A percentile compares a stretch with the other conserved stretches of the same genome.
phyloP scores from a whole-genome alignment of 2,329 filamentous ascomycete genomes.

The Apiospora kogelbergensis region DNA sequence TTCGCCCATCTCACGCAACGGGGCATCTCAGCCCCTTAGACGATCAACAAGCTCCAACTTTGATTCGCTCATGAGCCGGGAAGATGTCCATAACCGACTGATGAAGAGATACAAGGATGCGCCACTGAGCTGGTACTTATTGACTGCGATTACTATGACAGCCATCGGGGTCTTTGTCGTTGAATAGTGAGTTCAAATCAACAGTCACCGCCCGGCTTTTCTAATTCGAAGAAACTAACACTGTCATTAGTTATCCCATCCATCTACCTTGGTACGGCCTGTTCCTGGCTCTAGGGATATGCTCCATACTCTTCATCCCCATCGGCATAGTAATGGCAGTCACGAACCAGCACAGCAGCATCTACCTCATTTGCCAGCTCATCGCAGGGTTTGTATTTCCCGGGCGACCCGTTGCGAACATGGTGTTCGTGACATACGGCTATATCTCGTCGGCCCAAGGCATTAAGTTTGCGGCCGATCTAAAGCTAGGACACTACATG shows the following conservation, averaged over 20 bases:
- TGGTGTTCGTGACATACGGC: constrained; percentile 91
- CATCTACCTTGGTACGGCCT: constrained; percentile 87
- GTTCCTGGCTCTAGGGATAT: constrained; percentile 74
- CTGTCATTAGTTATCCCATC: constrained; percentile 62
- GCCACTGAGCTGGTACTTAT: constrained; percentile 77
- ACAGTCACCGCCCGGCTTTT: background rate
- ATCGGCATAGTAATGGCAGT: constrained; percentile 93
- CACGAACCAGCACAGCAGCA: constrained; percentile 84
- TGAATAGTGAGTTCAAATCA: constrained; percentile 63
- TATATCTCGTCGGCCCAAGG: constrained; percentile 89
- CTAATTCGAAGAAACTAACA: background rate
- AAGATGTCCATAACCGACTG: constrained; percentile 81
- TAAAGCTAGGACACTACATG: constrained; percentile 88
- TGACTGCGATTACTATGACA: constrained; percentile 74
- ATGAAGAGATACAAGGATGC: constrained; percentile 84
- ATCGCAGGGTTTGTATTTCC: constrained; percentile 82
- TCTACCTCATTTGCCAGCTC: constrained; percentile 84
- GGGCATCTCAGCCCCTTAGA: constrained; percentile 10
- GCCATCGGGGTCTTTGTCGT: constrained; percentile 80
- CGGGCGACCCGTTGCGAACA: constrained; percentile 83
- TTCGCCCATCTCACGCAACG: constrained; percentile 20
- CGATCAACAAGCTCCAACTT: constrained; percentile 30
- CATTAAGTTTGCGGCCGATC: constrained; percentile 83
- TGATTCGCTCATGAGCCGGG: constrained; percentile 63
- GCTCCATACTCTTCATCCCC: constrained; percentile 80